A percentile compares a stretch with the other conserved stretches of the same genome.
These are phyloP conservation scores for Sclerotinia glacialis DNA, from an alignment of 2,329 filamentous ascomycete genomes.

Conservation along the genomic window DNA sequence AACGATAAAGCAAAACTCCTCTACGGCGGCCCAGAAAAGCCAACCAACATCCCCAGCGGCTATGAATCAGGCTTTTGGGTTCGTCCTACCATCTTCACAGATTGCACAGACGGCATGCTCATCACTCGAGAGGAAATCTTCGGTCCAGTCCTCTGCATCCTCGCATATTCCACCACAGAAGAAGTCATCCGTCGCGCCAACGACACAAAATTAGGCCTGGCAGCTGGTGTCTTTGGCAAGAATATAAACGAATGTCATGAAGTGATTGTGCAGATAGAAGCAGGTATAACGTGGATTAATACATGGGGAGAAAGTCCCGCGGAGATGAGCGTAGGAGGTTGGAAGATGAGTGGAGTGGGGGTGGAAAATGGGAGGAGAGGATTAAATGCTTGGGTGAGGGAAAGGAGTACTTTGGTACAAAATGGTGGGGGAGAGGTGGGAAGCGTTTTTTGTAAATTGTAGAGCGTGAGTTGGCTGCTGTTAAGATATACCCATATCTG, in stretches of 20 bases:
- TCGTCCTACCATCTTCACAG: conserved; percentile 77
- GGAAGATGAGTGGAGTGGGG: conserved; percentile 86
- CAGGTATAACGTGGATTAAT: conserved; percentile 89
- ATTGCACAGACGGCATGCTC: conserved; percentile 79
- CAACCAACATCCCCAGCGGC: conserved; percentile 42
- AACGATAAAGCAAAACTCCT: conserved; percentile 71
- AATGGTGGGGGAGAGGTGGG: conserved; percentile 60
- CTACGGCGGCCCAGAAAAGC: conserved; percentile 64
- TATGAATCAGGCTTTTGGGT: conserved; percentile 73
- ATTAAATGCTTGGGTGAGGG: conserved; percentile 77
- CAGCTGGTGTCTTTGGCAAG: conserved; percentile 78
- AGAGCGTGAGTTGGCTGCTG: neutral
- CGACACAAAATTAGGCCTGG: conserved; percentile 72
- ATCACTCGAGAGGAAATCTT: conserved; percentile 85
- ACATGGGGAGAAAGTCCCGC: conserved; percentile 91
- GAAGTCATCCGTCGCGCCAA: conserved; percentile 73
- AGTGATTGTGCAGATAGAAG: conserved; percentile 68
- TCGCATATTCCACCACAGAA: conserved; percentile 68
- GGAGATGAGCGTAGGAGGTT: conserved; percentile 89
- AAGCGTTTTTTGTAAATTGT: conserved; percentile 68
- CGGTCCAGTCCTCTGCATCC: conserved; percentile 79
- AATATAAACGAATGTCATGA: conserved; percentile 72
- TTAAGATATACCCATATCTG: neutral
- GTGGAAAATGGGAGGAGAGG: conserved; percentile 82
- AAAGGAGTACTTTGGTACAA: conserved; percentile 86